Percentiles rank a stretch among this genome's conserved stretches.
Conservation (phyloP, 441 rosid species). For the Gossypium lobatum region DNA sequence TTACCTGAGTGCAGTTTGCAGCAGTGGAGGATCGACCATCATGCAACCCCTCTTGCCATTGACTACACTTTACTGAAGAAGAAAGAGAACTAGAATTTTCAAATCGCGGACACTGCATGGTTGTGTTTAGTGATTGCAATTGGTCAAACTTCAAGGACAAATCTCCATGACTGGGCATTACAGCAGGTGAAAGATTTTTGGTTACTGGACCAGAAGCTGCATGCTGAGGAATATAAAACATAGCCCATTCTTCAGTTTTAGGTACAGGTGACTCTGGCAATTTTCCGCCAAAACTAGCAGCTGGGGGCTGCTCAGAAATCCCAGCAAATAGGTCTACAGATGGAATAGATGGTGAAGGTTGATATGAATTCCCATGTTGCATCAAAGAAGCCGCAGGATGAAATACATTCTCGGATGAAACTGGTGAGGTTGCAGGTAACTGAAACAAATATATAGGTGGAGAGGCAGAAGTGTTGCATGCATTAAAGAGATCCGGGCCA, state of each 20-base stretch:
- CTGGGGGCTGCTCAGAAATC: slow-evolving; percentile 34
- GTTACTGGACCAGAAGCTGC: slow-evolving; percentile 27
- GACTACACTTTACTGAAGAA: slow-evolving; percentile 35
- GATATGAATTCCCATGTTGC: slow-evolving; percentile 33
- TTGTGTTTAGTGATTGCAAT: slow-evolving; percentile 32
- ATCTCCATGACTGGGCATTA: slow-evolving; percentile 23
- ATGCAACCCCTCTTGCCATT: slow-evolving; percentile 40
- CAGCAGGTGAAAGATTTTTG: slow-evolving; percentile 27
- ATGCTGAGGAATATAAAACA: slow-evolving; percentile 58
- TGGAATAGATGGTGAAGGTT: slow-evolving; percentile 36
- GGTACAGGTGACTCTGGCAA: slow-evolving; percentile 30
- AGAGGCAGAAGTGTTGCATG: slow-evolving; percentile 33
- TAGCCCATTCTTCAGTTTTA: slow-evolving; percentile 84
- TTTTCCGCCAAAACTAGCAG: slow-evolving; percentile 22
- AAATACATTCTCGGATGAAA: slow-evolving; percentile 35
- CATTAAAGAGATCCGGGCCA: slow-evolving; percentile 38
- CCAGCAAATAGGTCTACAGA: slow-evolving; percentile 51
- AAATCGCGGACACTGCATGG: slow-evolving; percentile 49
- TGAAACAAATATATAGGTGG: slow-evolving; percentile 63
- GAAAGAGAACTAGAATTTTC: slow-evolving; percentile 34
- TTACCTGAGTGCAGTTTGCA: slow-evolving; percentile 41
- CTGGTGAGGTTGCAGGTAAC: slow-evolving; percentile 34
- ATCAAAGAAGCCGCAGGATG: slow-evolving; percentile 26
- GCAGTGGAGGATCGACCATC: slow-evolving; percentile 26
- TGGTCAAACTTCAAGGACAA: slow-evolving; percentile 37